These are phyloP conservation scores for Termitomyces sp. DNA, from an alignment of 768 basidiomycete species.

Conservation along the genomic window DNA sequence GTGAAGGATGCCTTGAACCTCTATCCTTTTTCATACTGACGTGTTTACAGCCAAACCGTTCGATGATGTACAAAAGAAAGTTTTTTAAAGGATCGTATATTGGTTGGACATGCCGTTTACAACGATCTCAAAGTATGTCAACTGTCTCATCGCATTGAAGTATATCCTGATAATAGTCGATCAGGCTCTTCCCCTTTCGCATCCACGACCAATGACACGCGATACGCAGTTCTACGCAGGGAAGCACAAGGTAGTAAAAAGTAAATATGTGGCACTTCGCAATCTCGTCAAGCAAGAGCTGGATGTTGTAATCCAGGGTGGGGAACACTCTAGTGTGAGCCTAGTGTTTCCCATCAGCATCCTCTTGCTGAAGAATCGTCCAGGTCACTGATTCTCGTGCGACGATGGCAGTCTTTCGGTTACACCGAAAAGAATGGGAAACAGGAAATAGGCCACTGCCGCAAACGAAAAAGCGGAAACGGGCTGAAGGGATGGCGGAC, in stretches of 20 bases:
- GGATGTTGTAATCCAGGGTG: constrained; percentile 73
- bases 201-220: constrained; percentile 55
- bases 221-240: constrained; percentile 65
- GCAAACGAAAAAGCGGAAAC: constrained; percentile 17
- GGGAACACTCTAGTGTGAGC: constrained; percentile 88
- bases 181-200: constrained; percentile 66
- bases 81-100: constrained; percentile 73
- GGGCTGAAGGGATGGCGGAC: constrained; percentile 12
- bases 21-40: neutral
- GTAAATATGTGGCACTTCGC: constrained; percentile 68
- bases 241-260: constrained; percentile 55
- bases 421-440: constrained; percentile 85
- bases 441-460: constrained; percentile 30
- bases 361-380: neutral
- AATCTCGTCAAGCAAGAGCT: constrained; percentile 78
- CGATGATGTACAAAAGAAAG: constrained; percentile 69
- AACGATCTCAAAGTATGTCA: constrained; percentile 79
- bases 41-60: constrained; percentile 61
- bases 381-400: constrained; percentile 92
- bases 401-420: constrained; percentile 88
- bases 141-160: neutral
- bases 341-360: neutral
- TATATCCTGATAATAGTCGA: constrained; percentile 2
- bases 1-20: constrained; percentile 7
- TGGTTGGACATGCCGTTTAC: constrained; percentile 88